A percentile compares a stretch with the other conserved stretches of the same genome.
phyloP scores from a whole-genome alignment of 1,284 basidiomycete genomes.

The Golubevia pallescens region DNA sequence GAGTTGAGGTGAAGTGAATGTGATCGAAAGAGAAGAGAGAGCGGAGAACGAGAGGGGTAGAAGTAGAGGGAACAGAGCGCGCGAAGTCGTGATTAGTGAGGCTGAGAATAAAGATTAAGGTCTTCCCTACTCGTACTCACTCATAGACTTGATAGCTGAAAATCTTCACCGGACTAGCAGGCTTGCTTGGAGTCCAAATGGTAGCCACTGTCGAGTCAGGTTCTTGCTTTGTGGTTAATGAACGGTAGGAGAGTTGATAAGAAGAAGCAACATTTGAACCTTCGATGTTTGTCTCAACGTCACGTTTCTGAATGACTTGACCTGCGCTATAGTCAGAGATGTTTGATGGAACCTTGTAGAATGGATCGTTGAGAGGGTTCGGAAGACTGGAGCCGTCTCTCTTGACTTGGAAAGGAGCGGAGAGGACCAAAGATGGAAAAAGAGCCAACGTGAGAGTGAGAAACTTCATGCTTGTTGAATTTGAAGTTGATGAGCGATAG shows the following conservation, averaged over 20 bases:
- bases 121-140: neutral
- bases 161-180: constrained; percentile 27
- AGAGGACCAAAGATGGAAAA: too few species aligned
- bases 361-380: constrained; percentile 31
- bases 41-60: too few species aligned
- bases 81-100: too few species aligned
- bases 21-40: neutral
- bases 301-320: constrained; percentile 26
- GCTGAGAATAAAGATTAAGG: too few species aligned
- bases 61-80: too few species aligned
- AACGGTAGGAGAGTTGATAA: constrained; percentile 26
- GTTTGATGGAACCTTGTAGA: constrained; percentile 24
- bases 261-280: constrained; percentile 12
- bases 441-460: too few species aligned
- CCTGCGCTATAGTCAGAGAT: constrained; percentile 25
- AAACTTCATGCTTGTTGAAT: too few species aligned
- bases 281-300: constrained; percentile 18
- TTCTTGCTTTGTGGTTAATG: constrained; percentile 19
- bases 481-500: too few species aligned
- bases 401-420: too few species aligned
- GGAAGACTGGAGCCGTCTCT: neutral
- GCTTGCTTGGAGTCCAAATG: constrained; percentile 31
- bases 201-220: constrained; percentile 31
- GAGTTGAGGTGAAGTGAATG: too few species aligned
- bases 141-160: constrained; percentile 34